phyloP scores from a whole-genome alignment of 768 basidiomycete species.

The Kwoniella sp. region DNA sequence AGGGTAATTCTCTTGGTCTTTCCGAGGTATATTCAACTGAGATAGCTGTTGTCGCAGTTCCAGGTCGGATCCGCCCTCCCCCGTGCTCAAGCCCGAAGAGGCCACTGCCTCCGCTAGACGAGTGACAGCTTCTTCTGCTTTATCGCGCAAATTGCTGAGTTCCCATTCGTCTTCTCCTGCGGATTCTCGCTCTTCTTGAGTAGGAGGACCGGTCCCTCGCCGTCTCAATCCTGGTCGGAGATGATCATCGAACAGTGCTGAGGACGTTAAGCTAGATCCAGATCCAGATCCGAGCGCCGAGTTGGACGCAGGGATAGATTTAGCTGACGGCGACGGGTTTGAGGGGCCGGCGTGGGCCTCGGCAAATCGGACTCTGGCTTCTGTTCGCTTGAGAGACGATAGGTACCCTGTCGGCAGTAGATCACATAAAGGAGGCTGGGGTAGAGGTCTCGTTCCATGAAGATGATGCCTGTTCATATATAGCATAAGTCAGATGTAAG shows the following conservation, averaged over 20 bases:
- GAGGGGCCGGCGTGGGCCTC: conserved; percentile 39
- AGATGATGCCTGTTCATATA: conserved; percentile 49
- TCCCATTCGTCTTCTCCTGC: conserved; percentile 41
- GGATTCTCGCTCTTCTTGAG: conserved; percentile 24
- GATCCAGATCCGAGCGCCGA: background rate
- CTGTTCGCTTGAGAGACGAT: conserved; percentile 49
- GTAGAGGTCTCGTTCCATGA: conserved; percentile 41
- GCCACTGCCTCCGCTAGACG: conserved; percentile 36
- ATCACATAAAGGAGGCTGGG: conserved; percentile 51
- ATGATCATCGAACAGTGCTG: conserved; percentile 2
- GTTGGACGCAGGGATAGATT: background rate
- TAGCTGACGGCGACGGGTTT: conserved; percentile 1
- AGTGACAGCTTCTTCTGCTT: conserved; percentile 42
- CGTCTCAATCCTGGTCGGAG: conserved; percentile 38
- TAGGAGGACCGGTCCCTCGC: conserved; percentile 40
- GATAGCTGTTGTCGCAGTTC: conserved; percentile 42
- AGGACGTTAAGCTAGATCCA: background rate
- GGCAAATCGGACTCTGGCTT: conserved; percentile 52
- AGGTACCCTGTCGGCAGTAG: conserved; percentile 52
- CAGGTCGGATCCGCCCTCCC: conserved; percentile 19
- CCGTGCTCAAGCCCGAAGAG: conserved; percentile 3
- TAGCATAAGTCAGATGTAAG: too few species aligned
- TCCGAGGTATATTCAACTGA: conserved; percentile 37
- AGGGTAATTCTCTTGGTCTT: background rate
- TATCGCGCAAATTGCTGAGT: conserved; percentile 27